A percentile compares a stretch with the other conserved stretches of the same genome.
Evolutionary conservation across 1,284 basidiomycete genomes (phyloP).

Genomic region (Tetrapyrgos nigripes): DNA sequence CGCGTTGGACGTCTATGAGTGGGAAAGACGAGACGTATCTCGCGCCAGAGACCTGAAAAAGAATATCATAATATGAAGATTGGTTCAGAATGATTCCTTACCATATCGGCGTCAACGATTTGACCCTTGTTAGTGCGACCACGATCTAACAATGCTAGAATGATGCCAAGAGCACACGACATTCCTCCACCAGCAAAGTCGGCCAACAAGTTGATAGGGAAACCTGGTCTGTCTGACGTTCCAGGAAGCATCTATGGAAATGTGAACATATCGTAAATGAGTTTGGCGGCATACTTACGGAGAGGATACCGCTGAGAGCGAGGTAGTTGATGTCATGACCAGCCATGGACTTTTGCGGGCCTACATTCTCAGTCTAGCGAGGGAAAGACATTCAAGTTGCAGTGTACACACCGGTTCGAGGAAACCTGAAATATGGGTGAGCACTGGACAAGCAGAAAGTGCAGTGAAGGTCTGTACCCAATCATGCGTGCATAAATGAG

Average conservation of each 20-base stretch:
- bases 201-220: slow-evolving; percentile 79
- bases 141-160: slow-evolving; percentile 78
- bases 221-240: slow-evolving; percentile 64
- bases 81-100: slow-evolving; percentile 30
- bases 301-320: slow-evolving; percentile 80
- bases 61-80: background rate
- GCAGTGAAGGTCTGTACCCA: slow-evolving; percentile 51
- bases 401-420: slow-evolving; percentile 54
- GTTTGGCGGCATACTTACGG: slow-evolving; percentile 51
- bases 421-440: slow-evolving; percentile 49
- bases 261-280: background rate
- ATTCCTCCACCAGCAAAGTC: slow-evolving; percentile 87
- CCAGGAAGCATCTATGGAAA: slow-evolving; percentile 72
- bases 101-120: slow-evolving; percentile 83
- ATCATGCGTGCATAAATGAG: slow-evolving; percentile 71
- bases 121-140: slow-evolving; percentile 71
- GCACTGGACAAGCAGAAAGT: background rate
- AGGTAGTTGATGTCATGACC: slow-evolving; percentile 89
- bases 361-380: slow-evolving; percentile 38
- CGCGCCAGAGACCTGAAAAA: slow-evolving; percentile 72
- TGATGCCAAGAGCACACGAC: slow-evolving; percentile 75
- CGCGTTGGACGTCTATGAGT: slow-evolving; percentile 55
- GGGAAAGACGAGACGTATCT: slow-evolving; percentile 80
- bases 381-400: background rate
- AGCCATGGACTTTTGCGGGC: slow-evolving; percentile 72